These are phyloP conservation scores for Ogataea allantospora DNA, from an alignment of 805 yeast species.

Conservation along the genomic window DNA sequence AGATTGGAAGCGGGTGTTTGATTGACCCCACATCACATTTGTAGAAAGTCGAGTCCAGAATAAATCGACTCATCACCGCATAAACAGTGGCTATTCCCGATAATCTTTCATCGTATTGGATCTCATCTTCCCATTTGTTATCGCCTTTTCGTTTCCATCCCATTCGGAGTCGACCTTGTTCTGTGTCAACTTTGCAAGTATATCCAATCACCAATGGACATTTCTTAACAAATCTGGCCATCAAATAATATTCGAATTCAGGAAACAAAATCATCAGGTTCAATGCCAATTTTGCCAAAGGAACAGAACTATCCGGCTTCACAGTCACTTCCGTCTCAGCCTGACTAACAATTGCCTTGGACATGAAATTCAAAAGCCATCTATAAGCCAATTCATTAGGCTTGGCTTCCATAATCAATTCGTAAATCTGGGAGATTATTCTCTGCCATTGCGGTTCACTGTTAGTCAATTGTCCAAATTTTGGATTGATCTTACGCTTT, in stretches of 20 bases:
- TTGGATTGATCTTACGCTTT: conserved; percentile 79
- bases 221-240: conserved; percentile 85
- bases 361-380: conserved; percentile 79
- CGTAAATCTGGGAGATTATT: conserved; percentile 50
- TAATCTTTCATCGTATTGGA: conserved; percentile 78
- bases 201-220: conserved; percentile 89
- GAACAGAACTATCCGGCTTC: conserved; percentile 71
- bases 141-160: conserved; percentile 71
- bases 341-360: conserved; percentile 85
- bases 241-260: conserved; percentile 52
- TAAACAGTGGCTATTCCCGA: conserved; percentile 83
- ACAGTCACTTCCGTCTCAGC: conserved; percentile 91
- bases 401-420: conserved; percentile 48
- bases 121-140: conserved; percentile 56
- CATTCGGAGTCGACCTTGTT: conserved; percentile 78
- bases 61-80: conserved; percentile 64
- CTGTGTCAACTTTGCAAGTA: conserved; percentile 72
- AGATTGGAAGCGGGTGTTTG: conserved; percentile 55
- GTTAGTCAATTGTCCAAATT: conserved; percentile 87
- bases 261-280: conserved; percentile 48
- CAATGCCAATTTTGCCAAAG: conserved; percentile 67
- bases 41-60: conserved; percentile 28
- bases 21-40: conserved; percentile 21
- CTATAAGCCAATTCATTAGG: conserved; percentile 50
- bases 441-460: conserved; percentile 56